Base-by-base conservation (phyloP, 768 basidiomycete species). In the Hypsizygus marmoreus region DNA sequence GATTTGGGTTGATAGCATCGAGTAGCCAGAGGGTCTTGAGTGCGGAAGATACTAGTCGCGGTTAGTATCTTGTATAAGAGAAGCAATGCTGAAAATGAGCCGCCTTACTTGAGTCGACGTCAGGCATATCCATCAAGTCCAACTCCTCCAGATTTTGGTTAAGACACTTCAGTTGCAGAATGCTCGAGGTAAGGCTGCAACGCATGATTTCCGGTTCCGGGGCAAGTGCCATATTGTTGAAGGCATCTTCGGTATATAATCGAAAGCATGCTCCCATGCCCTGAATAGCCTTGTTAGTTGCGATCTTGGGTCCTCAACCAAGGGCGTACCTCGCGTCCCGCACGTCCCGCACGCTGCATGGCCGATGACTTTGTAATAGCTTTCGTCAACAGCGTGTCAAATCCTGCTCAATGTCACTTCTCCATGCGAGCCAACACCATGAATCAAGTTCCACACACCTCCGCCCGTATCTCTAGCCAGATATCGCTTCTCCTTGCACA, bases 401-500 rank as follows among this genome's bases (percentile, higher is more conserved):
- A 88, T 2, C 92, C 94, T 93, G 22, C 26, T 19, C n/a, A n/a
- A n/a, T n/a, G n/a, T n/a, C n/a, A n/a, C n/a, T n/a, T n/a, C n/a
- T n/a, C n/a, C n/a, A 25, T 50, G 32, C 11, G 11, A 49, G 35
- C 20, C n/a, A n/a, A 37, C 29, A 14, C 13, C n/a, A 28, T 24
- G 23, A 50, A 23, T 2, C 6, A 43, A 33, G 20, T 36, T 16
- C 22, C 1, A 38, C 66, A 24, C 45, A 84, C 87, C 87, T 60
- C 87, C 82, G 5, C 91, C 90, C 0, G 75, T 77, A 49, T 76
- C 70, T 59, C 77, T 74, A 9, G 85, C 81, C 16, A 95, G 64
- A 61, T 86, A 94, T 49, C 86, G 77, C 67, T 95, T 97, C 70
- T 97, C 95, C 65, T 98, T 99, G 60, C 88, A 91, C 64, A 94